Conservation (phyloP, 2,329 filamentous ascomycete genomes). For the Leptoxyphium fumago region DNA sequence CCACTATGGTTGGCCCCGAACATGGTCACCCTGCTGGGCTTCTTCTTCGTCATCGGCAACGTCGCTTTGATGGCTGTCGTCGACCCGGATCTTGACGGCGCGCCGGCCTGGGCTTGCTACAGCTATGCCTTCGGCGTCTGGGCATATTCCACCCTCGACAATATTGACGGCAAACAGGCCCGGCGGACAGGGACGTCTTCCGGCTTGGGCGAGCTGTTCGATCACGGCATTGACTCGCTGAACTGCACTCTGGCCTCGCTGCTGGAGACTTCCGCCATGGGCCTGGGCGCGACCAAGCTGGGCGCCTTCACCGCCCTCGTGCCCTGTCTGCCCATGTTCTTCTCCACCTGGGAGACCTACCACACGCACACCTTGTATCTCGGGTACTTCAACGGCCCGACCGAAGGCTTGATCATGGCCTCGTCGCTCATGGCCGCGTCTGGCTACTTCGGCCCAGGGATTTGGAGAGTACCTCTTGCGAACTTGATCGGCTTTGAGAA, state of each 20-base stretch:
- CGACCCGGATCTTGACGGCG: conserved; percentile 76
- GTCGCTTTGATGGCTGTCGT: conserved; percentile 59
- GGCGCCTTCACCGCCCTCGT: conserved; percentile 85
- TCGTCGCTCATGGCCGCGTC: conserved; percentile 74
- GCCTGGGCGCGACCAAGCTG: conserved; percentile 65
- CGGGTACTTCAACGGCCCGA: conserved; percentile 92
- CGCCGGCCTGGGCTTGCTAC: conserved; percentile 81
- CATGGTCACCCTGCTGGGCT: conserved; percentile 90
- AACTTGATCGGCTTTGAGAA: conserved; percentile 49
- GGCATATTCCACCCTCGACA: conserved; percentile 98
- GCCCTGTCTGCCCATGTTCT: conserved; percentile 94
- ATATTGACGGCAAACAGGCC: conserved; percentile 96
- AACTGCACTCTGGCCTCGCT: conserved; percentile 92
- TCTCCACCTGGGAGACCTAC: conserved; percentile 99
- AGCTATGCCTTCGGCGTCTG: conserved; percentile 92
- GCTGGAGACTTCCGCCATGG: conserved; percentile 86
- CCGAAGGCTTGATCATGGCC: conserved; percentile 83
- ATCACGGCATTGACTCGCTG: conserved; percentile 94
- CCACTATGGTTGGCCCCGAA: conserved; percentile 96
- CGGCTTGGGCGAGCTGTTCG: conserved; percentile 88
- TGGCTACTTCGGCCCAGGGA: conserved; percentile 72
- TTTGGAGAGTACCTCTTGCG: conserved; percentile 68
- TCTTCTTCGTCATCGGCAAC: conserved; percentile 84
- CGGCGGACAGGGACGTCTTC: conserved; percentile 88
- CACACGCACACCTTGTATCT: conserved; percentile 96